Base-by-base conservation (phyloP, 305 asterid species). In the Fraxinus sp. region DNA sequence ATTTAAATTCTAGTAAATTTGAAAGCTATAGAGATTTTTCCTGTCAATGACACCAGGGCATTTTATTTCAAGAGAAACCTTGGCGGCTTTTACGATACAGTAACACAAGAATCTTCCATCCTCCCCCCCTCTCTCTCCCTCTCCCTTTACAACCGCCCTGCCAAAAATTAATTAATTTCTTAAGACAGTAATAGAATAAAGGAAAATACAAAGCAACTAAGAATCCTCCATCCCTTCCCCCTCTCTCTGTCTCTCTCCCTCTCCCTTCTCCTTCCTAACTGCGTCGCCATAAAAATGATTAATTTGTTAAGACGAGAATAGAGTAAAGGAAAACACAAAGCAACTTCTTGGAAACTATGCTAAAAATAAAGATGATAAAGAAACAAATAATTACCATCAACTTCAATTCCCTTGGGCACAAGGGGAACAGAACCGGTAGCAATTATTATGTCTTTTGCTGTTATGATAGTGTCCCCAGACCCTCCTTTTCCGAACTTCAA, bases 371-470 rank as follows among this genome's bases (percentile, higher is more conserved):
- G 59, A 84, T 79, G 75, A 86, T 43, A 75, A 83, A 84, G 71
- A 81, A 82, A 87, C 43, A 86, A 87, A 83, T 77, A 83, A 88
- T 85, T 88, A 92, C 98, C 98, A 89, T 95, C 98, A 91, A 95
- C 97, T 91, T 95, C 98, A 72, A 95, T 93, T 81, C 98, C 98
- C 89, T 91, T 93, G 89, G 98, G 98, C 80, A 95, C 98, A 79
- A 92, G 81, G 76, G 98, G 98, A 75, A 91, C 87, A 78, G 98
- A 95, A 72, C 98, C 98, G 75, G 98, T 95, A 76, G 98, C 98
- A 88, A 95, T 92, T 80, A 97, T 95, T 80, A 97, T 94, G 87
- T 95, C 93, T 87, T 91, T 97, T 79, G 99, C 97, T 24, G 97
- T 93, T 84, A 95, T 89, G 79, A 84, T 82, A 82, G 92, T 90